Base-by-base conservation (phyloP, 2,329 filamentous ascomycete species). In the Ophiocordyceps sinensis region DNA sequence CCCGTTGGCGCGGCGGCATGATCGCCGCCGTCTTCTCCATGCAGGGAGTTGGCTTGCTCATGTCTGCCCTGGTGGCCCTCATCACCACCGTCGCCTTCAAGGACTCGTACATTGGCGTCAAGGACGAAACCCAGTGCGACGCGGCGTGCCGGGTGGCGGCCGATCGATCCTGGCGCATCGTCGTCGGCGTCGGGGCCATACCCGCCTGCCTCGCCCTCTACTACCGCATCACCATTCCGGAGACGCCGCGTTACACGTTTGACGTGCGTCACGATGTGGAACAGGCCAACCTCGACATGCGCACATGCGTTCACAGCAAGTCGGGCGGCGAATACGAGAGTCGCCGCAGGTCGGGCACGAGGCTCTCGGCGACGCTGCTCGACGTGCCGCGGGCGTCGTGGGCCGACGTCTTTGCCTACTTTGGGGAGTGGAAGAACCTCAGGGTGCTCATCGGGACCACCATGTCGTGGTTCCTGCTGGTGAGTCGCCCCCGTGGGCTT, bases 1-100 rank as follows among this genome's bases (percentile, higher is more conserved):
- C 84, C 12, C 76, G 81, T 51, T 87, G 82, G 77, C 72, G 85
- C 51, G 85, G 83, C 45, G 82, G 79, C 43, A 89, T 91, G 80
- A 83, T 91, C 68, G 82, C 79, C 11, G 73, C 81, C 14, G 83
- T 89, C 38, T 91, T 91, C 54, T 82, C 82, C 31, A 88, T 88
- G 82, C 85, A 91, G 53, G 83, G 83, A 38, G 67, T 87, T 23
- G 84, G 85, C n/a, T 83, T 89, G 53, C 75, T 89, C 40, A 66
- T 68, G 17, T 80, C 81, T 12, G 79, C 81, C 23, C 64, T 87
- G 6, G 71, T 88, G 17, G 76, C 82, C 12, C 64, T 89, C 29
- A 73, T 86, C 41, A 79, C 78, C 31, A 80, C 78, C 1, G 62
- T 70, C 14, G 75, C 71, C 3, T 85, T 84, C 61, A 77, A 76